Base-by-base conservation (phyloP, 768 basidiomycete species). In the Collybia sp. region DNA sequence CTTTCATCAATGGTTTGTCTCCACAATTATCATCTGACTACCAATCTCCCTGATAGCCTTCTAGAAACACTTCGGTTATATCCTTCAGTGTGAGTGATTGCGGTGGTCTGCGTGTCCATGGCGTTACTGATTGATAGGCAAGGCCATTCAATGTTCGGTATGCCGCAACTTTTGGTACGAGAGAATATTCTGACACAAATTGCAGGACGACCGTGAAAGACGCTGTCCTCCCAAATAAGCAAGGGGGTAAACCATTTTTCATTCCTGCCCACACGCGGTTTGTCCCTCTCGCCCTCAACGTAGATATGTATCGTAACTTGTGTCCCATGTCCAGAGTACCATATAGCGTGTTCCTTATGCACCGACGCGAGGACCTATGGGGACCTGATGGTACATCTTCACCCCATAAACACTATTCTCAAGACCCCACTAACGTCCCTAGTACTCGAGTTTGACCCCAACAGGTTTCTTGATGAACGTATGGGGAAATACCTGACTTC, bases 361-460 rank as follows among this genome's bases (percentile, higher is more conserved):
- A 87, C 31, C 66, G 83, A 32, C 69, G 82, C 40, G 75, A 68
- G 41, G 80, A 82, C 44, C 72, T 83, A 1, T 88, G 84, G 84
- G 84, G 84, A 6, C 82, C 83, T 9, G 84, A 85, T 58, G 82
- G 82, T 81, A 58, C 17, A 59, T 46, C 17, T 9, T 11, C 40
- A 18, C 41, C 45, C 44, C 6, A 25, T 25, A 25, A 25, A 30
- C 25, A 3, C 30, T 2, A 13, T 16, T 12, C 12, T 3, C 15
- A 17, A 15, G 6, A 5, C 45, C 35, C 41, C 19, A 16, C 33
- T 25, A 11, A 32, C 11, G 18, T 19, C 30, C 12, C 35, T 48
- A 83, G 83, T 83, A 3, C 68, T 77, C 37, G 72, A 79, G 55
- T 86, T 85, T 45, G 84, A 88, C 54, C 84, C 85, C 0, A 82